A percentile compares a stretch with the other conserved stretches of the same genome.
Evolutionary conservation across 2,329 filamentous ascomycete genomes (phyloP).

Genomic region (Grosmannia clavigera): DNA sequence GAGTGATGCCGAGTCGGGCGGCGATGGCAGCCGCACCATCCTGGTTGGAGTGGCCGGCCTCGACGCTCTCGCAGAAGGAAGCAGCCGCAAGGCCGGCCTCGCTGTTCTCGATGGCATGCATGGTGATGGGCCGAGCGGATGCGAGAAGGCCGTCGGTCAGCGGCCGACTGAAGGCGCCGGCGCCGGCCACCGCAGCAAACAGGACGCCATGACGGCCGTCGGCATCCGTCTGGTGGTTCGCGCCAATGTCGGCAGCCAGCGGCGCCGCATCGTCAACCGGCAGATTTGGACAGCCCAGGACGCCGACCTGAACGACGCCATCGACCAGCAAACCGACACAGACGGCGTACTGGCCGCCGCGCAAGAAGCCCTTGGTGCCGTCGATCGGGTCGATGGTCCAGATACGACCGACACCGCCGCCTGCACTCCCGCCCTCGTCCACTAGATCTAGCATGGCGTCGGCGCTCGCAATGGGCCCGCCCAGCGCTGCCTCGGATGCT

Average conservation of each 20-base stretch:
- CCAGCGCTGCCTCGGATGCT: conserved; percentile 45
- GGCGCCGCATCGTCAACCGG: conserved; percentile 69
- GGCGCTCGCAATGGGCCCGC: conserved; percentile 46
- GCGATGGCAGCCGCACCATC: conserved; percentile 79
- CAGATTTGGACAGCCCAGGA: conserved; percentile 90
- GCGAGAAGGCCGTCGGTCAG: conserved; percentile 45
- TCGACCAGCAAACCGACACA: conserved; percentile 87
- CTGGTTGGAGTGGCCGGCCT: conserved; percentile 84
- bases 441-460: conserved; percentile 49
- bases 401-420: conserved; percentile 64
- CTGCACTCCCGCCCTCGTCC: conserved; percentile 55
- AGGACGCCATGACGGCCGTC: conserved; percentile 72
- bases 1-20: conserved; percentile 71
- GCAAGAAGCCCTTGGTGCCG: conserved; percentile 92
- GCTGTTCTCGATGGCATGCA: conserved; percentile 44
- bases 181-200: conserved; percentile 69
- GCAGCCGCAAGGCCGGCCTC: conserved; percentile 57
- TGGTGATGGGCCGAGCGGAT: conserved; percentile 52
- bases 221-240: conserved; percentile 62
- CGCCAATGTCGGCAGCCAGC: conserved; percentile 59
- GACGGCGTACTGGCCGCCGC: conserved; percentile 94
- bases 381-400: conserved; percentile 98
- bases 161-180: conserved; percentile 70
- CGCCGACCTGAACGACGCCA: conserved; percentile 85
- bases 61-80: conserved; percentile 93